Conservation (phyloP, 495 filamentous ascomycete genomes). For the Penicillium atrosanguineum region DNA sequence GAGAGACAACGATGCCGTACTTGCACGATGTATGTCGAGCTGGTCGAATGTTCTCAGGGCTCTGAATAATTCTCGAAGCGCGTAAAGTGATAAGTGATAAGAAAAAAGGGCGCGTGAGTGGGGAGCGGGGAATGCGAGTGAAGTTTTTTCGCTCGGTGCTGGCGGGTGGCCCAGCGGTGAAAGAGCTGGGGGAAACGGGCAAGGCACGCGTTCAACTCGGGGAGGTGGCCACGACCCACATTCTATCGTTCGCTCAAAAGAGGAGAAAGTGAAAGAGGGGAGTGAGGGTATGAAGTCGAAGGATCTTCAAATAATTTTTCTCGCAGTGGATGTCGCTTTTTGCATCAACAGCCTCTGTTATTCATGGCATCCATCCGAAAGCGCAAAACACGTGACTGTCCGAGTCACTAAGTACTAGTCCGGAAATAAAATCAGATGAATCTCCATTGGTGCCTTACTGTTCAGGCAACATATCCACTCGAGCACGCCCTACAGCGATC, state of each 20-base stretch:
- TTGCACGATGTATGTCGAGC: neutral
- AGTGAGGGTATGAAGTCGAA: neutral
- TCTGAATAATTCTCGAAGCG: neutral
- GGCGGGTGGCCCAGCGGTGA: conserved; percentile 27
- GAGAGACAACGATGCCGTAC: neutral
- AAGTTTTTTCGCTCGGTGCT: conserved; percentile 11
- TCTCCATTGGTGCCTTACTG: neutral
- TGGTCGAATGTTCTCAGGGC: neutral
- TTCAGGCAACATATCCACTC: neutral
- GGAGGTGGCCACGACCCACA: neutral
- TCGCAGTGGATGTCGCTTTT: neutral
- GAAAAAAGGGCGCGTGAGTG: neutral
- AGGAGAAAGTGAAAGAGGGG: neutral
- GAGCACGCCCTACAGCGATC: neutral
- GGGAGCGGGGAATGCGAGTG: conserved; percentile 8
- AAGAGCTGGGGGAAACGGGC: conserved; percentile 15
- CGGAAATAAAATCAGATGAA: conserved; percentile 1
- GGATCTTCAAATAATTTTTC: neutral
- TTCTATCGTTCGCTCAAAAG: neutral
- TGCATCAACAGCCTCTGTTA: neutral
- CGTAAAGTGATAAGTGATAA: conserved; percentile 18
- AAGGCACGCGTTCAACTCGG: conserved; percentile 15
- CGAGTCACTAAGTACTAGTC: neutral
- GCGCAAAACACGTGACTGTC: neutral
- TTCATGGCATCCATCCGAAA: neutral